These are phyloP conservation scores for Melastoma malabathricum DNA, from an alignment of 345 rosid genomes.

Conservation along the genomic window DNA sequence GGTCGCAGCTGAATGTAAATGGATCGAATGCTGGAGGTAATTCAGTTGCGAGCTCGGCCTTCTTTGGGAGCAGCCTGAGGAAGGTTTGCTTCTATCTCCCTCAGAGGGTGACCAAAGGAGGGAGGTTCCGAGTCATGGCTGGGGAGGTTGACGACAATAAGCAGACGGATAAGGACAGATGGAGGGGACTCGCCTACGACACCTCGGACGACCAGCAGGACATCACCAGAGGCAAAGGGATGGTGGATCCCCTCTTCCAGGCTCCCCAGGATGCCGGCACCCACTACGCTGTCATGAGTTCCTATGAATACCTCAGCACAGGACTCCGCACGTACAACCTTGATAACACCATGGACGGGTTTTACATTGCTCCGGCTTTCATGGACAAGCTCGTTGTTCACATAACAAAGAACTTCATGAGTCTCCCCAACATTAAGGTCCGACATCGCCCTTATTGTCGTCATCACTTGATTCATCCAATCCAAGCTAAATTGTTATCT, in stretches of 20 bases:
- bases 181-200: slow-evolving; percentile 30
- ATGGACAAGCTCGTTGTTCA: slow-evolving; percentile 47
- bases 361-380: slow-evolving; percentile 44
- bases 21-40: no score
- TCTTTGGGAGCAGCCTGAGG: no score
- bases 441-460: no score
- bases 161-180: slow-evolving; percentile 30
- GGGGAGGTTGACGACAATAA: slow-evolving; percentile 18
- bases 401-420: slow-evolving; percentile 26
- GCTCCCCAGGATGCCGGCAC: slow-evolving; percentile 39
- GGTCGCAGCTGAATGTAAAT: no score
- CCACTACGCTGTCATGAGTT: slow-evolving; percentile 36
- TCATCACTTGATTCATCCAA: no score
- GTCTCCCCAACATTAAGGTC: no score
- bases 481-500: no score
- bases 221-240: slow-evolving; percentile 43
- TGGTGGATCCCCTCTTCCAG: slow-evolving; percentile 43
- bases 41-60: no score
- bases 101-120: no score
- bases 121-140: no score
- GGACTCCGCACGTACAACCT: slow-evolving; percentile 38
- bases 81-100: no score
- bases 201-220: slow-evolving; percentile 38
- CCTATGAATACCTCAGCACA: slow-evolving; percentile 29
- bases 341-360: slow-evolving; percentile 38